Conservation (phyloP, 2,329 filamentous ascomycete species). For the Epichloe elymi region DNA sequence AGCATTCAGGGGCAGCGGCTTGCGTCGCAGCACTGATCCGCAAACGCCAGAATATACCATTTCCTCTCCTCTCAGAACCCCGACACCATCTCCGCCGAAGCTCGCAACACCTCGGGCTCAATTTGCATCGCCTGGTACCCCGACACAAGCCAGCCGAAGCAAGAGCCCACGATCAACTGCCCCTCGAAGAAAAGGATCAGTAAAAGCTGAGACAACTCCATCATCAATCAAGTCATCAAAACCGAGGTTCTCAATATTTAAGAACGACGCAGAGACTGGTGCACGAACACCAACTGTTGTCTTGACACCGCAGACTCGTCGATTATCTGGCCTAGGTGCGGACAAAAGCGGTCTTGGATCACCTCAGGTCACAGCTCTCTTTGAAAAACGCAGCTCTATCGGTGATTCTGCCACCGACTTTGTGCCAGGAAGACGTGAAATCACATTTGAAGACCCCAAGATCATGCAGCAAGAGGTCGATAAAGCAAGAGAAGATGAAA, state of each 20-base stretch:
- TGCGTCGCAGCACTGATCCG: constrained; percentile 32
- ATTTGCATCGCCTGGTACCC: neutral
- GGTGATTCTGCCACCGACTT: constrained; percentile 53
- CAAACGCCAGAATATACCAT: constrained; percentile 17
- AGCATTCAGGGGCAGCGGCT: constrained; percentile 35
- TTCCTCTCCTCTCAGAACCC: constrained; percentile 5
- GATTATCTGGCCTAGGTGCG: constrained; percentile 54
- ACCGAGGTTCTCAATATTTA: constrained; percentile 33
- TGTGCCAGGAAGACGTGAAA: constrained; percentile 35
- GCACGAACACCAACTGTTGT: constrained; percentile 49
- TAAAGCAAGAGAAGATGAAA: constrained; percentile 43
- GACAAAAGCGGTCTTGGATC: constrained; percentile 63
- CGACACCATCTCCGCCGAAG: constrained; percentile 15
- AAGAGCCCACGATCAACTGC: constrained; percentile 8
- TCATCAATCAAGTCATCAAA: constrained; percentile 11
- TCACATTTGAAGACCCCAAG: constrained; percentile 54
- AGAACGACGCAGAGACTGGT: constrained; percentile 38
- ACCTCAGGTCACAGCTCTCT: constrained; percentile 55
- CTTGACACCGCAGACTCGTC: constrained; percentile 36
- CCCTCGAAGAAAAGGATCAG: constrained; percentile 5
- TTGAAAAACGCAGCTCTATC: constrained; percentile 60
- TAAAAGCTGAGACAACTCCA: constrained; percentile 8
- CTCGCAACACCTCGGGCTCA: constrained; percentile 9
- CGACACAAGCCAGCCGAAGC: constrained; percentile 1
- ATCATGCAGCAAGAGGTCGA: constrained; percentile 51